phyloP scores from a whole-genome alignment of 23 red algal genomes.

The Pyropia yezoensis region DNA sequence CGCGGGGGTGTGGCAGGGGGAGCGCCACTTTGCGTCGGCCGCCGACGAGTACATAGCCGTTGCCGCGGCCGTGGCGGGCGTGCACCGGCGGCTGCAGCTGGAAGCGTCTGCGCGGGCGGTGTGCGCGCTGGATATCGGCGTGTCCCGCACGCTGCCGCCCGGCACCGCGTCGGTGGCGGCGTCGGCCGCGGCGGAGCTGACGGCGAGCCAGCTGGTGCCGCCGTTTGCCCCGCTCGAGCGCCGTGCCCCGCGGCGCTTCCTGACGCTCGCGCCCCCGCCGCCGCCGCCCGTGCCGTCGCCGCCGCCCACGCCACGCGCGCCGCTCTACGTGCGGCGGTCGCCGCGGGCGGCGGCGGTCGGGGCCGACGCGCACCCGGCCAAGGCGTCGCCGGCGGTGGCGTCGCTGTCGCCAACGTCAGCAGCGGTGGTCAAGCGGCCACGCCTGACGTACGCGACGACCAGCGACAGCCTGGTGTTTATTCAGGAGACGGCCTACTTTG shows the following conservation, averaged over 20 bases:
- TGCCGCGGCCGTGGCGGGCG: constrained; percentile 11
- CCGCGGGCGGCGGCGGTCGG: not conserved
- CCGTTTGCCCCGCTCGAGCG: constrained; percentile 65
- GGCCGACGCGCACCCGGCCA: not conserved
- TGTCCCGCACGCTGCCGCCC: constrained; percentile 54
- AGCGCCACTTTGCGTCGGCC: constrained; percentile 28
- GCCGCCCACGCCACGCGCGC: no score
- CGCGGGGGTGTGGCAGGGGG: constrained; percentile 30
- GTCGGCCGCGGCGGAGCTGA: constrained; percentile 26
- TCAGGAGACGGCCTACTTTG: constrained; percentile 51
- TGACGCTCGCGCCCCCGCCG: constrained; percentile 56
- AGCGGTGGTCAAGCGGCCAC: constrained; percentile 23
- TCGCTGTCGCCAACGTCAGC: not conserved
- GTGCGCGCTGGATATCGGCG: constrained; percentile 60
- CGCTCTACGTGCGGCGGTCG: no score
- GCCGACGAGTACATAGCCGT: constrained; percentile 27
- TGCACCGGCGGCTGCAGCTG: constrained; percentile 31
- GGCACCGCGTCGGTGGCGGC: constrained; percentile 67
- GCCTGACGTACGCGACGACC: constrained; percentile 60
- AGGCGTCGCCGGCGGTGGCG: constrained; percentile 9
- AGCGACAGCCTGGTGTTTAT: constrained; percentile 63
- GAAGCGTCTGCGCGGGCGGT: constrained; percentile 35
- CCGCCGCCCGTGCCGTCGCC: not conserved
- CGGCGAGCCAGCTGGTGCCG: constrained; percentile 68
- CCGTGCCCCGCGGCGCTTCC: constrained; percentile 36